These are phyloP conservation scores for Gyromitra esculenta DNA, from an alignment of 2,329 filamentous ascomycete species.

Conservation along the genomic window DNA sequence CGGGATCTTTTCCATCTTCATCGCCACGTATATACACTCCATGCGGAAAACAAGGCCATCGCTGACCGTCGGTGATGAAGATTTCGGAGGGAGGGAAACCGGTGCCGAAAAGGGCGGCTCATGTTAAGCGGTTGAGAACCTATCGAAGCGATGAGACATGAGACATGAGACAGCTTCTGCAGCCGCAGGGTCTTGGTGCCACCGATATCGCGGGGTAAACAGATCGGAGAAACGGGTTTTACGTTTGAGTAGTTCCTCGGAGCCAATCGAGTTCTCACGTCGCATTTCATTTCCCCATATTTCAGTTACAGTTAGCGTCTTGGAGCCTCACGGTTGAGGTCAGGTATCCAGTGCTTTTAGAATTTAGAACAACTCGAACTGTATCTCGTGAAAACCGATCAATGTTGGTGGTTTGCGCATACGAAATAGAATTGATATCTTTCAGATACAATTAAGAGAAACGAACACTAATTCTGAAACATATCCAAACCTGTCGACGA, in stretches of 20 bases:
- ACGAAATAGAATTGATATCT: neutral
- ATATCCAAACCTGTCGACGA: neutral
- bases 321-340: neutral
- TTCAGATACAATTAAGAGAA: neutral
- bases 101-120: neutral
- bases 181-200: neutral
- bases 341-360: neutral
- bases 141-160: neutral
- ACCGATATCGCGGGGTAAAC: conserved; percentile 14
- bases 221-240: conserved; percentile 4
- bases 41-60: neutral
- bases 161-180: neutral
- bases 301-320: neutral
- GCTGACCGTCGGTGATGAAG: neutral
- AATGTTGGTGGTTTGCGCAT: neutral
- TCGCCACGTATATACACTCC: conserved; percentile 9
- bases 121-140: neutral
- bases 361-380: neutral
- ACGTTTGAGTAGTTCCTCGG: neutral
- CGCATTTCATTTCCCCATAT: neutral
- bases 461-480: neutral
- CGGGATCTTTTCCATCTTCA: neutral
- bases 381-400: neutral
- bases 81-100: neutral
- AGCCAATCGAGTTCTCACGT: neutral